phyloP scores from a whole-genome alignment of 2,329 filamentous ascomycete species.

The Calonectria honghensis region DNA sequence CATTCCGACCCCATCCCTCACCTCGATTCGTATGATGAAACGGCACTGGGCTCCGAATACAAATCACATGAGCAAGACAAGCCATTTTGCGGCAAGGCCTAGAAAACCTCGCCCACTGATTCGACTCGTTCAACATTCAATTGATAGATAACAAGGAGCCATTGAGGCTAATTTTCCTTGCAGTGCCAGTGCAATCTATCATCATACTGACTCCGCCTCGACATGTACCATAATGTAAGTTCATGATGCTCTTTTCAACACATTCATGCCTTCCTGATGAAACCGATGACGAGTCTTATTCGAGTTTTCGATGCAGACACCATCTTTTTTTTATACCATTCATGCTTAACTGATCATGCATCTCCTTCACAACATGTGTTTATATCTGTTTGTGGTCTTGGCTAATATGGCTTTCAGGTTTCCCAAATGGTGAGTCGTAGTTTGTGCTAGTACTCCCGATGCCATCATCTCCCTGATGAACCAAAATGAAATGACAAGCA shows the following conservation, averaged over 20 bases:
- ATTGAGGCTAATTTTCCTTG: constrained; percentile 49
- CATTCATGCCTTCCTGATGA: constrained; percentile 62
- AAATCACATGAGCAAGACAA: constrained; percentile 83
- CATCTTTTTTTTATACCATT: constrained; percentile 80
- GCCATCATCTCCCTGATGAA: constrained; percentile 80
- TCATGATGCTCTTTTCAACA: constrained; percentile 29
- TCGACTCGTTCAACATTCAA: constrained; percentile 43
- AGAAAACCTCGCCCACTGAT: constrained; percentile 99
- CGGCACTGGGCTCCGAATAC: constrained; percentile 97
- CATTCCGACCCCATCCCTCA: constrained; percentile 41
- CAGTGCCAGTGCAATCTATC: constrained; percentile 40
- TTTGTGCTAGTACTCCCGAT: constrained; percentile 32
- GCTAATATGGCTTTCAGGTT: constrained; percentile 49
- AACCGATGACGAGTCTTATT: constrained; percentile 87
- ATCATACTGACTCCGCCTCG: background rate
- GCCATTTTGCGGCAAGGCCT: constrained; percentile 98
- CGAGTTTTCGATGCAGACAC: constrained; percentile 83
- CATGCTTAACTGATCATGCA: constrained; percentile 75
- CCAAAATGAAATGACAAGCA: constrained; percentile 94
- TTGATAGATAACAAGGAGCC: constrained; percentile 38
- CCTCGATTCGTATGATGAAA: constrained; percentile 81
- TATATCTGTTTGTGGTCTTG: constrained; percentile 33
- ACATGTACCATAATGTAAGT: constrained; percentile 43
- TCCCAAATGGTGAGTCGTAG: constrained; percentile 52
- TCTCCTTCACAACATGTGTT: constrained; percentile 34